These are phyloP conservation scores for Eimeria brunetti DNA, from an alignment of 169 alveolate genomes.

Conservation along the genomic window DNA sequence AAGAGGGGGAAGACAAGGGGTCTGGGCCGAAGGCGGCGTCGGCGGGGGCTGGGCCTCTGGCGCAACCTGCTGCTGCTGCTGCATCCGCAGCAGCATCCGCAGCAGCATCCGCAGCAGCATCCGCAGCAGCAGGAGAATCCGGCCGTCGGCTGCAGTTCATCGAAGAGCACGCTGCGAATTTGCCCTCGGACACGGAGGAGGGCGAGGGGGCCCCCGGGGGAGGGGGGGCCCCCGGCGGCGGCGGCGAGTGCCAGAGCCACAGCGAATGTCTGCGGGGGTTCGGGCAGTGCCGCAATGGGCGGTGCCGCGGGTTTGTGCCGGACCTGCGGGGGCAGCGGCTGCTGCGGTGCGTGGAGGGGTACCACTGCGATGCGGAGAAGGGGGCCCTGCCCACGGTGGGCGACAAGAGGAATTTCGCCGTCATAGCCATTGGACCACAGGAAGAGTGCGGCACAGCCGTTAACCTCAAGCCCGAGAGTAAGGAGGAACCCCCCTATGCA, in stretches of 20 bases:
- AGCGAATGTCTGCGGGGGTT: slow-evolving; percentile 72
- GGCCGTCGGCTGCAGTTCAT: slow-evolving; percentile 56
- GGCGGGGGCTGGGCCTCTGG: too few species aligned
- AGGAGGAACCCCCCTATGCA: too few species aligned
- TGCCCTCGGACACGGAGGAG: slow-evolving; percentile 19
- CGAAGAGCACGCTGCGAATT: slow-evolving; percentile 59
- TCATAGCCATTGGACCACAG: slow-evolving; percentile 62
- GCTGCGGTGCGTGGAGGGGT: slow-evolving; percentile 80
- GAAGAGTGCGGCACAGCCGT: slow-evolving; percentile 75
- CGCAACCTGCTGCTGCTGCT: too few species aligned
- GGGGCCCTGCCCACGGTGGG: slow-evolving; percentile 69
- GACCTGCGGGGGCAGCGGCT: slow-evolving; percentile 72
- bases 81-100: not conserved
- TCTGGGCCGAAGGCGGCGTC: too few species aligned
- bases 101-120: not conserved
- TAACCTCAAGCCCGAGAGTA: slow-evolving; percentile 61
- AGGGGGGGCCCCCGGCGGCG: too few species aligned
- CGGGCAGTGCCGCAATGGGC: slow-evolving; percentile 67
- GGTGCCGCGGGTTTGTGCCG: slow-evolving; percentile 69
- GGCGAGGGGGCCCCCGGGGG: not conserved
- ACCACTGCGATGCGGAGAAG: slow-evolving; percentile 61
- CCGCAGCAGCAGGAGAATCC: slow-evolving; percentile 31
- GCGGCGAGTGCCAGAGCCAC: slow-evolving; percentile 61
- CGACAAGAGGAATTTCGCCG: slow-evolving; percentile 33
- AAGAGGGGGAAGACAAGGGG: too few species aligned